These are phyloP conservation scores for Eucalyptus albens DNA, from an alignment of 345 rosid genomes.

Conservation along the genomic window DNA sequence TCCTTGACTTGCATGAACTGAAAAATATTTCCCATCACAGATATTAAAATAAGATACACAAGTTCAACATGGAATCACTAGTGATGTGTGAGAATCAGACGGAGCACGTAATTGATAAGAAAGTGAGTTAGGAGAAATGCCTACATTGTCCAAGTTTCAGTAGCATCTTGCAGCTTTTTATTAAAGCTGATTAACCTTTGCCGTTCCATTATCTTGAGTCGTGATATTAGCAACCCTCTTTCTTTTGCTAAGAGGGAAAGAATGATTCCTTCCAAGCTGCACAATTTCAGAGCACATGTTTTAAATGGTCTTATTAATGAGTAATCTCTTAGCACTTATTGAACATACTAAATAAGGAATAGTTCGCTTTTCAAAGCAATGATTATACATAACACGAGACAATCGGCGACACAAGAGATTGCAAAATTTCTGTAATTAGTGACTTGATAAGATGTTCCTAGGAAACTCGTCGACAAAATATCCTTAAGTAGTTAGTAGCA, in stretches of 20 bases:
- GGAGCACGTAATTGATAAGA: not conserved
- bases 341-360: not conserved
- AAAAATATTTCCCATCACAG: not conserved
- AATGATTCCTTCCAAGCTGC: not conserved
- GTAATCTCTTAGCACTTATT: not conserved
- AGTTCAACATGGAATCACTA: not conserved
- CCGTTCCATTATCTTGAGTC: not conserved
- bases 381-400: not conserved
- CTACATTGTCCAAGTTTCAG: not conserved
- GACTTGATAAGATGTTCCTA: not conserved
- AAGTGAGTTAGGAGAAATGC: not conserved
- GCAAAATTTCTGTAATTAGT: no score
- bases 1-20: not conserved
- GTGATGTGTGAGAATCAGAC: not conserved
- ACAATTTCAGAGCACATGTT: not conserved
- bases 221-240: not conserved
- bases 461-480: rapidly evolving
- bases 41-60: not conserved
- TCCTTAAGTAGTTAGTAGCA: not conserved
- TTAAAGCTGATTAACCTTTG: not conserved
- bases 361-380: no score
- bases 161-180: not conserved
- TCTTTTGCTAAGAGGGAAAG: not conserved
- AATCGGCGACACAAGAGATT: rapidly evolving
- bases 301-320: no score